Evolutionary conservation across 768 basidiomycete genomes (phyloP).

Genomic region (Termitomyces sp.): DNA sequence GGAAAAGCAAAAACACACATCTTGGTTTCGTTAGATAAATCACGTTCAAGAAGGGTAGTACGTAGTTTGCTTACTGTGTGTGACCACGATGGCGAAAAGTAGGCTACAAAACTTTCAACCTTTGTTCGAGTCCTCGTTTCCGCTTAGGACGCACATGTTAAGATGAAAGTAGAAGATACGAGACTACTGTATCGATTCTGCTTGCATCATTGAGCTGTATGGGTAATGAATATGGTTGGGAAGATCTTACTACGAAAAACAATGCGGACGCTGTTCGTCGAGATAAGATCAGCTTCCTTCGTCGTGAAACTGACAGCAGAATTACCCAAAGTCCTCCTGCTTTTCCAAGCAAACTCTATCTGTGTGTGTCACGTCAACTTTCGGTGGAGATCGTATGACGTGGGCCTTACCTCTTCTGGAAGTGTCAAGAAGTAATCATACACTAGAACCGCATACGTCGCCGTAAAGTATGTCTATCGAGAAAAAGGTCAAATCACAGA

Average conservation of each 20-base stretch:
- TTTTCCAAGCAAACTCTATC: conserved; percentile 18
- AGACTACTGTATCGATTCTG: conserved; percentile 19
- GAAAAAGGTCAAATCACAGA: background rate
- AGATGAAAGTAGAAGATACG: conserved; percentile 7
- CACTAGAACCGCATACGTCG: conserved; percentile 11
- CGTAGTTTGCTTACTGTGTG: conserved; percentile 5
- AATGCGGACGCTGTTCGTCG: conserved; percentile 8
- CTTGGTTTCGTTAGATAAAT: background rate
- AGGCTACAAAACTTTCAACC: conserved; percentile 9
- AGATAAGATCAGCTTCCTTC: background rate
- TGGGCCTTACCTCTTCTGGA: conserved; percentile 8
- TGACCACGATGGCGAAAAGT: conserved; percentile 10
- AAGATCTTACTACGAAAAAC: conserved; percentile 13
- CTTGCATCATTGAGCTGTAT: background rate
- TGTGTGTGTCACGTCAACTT: background rate
- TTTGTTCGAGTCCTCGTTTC: background rate
- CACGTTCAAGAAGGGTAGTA: background rate
- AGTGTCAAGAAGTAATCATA: conserved; percentile 18
- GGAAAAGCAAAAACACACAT: conserved; percentile 1
- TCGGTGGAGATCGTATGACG: background rate
- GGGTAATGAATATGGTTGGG: no score
- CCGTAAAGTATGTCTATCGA: conserved; percentile 7
- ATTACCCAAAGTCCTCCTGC: conserved; percentile 6
- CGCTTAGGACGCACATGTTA: conserved; percentile 11
- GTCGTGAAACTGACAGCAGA: background rate